Percentiles rank a stretch among this genome's conserved stretches.
Conservation (phyloP, 2,329 filamentous ascomycete species). For the Lecanicillium sp. region DNA sequence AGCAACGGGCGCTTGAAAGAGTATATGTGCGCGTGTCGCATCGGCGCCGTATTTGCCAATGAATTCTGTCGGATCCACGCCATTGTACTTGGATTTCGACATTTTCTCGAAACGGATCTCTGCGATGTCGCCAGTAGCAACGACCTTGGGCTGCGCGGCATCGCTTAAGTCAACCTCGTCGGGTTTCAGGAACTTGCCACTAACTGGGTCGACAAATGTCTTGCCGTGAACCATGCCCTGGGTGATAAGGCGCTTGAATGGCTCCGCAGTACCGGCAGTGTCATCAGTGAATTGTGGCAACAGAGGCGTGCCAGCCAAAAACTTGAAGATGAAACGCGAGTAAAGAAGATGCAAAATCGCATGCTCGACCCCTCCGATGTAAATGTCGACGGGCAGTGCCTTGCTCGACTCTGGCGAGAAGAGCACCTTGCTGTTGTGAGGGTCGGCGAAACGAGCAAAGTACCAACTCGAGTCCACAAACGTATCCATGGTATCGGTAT, state of each 20-base stretch:
- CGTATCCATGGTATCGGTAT: constrained; percentile 94
- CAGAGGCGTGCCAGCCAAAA: constrained; percentile 55
- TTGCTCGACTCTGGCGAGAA: constrained; percentile 56
- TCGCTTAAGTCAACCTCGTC: constrained; percentile 63
- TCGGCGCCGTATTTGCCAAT: constrained; percentile 75
- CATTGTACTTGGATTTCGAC: constrained; percentile 93
- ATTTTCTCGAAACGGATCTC: constrained; percentile 78
- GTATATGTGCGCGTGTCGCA: constrained; percentile 75
- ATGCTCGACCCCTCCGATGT: constrained; percentile 84
- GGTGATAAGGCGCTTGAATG: constrained; percentile 75
- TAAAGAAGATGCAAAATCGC: constrained; percentile 87
- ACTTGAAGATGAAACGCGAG: constrained; percentile 85
- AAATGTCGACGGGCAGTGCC: constrained; percentile 73
- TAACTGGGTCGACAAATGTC: constrained; percentile 70
- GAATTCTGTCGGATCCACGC: constrained; percentile 71
- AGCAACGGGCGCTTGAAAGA: constrained; percentile 80
- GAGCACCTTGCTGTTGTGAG: constrained; percentile 54
- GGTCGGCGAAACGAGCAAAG: constrained; percentile 72
- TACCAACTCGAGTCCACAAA: constrained; percentile 97
- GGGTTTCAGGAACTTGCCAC: constrained; percentile 69
- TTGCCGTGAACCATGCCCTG: constrained; percentile 93
- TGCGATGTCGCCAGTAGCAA: constrained; percentile 51
- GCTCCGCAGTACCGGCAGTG: constrained; percentile 50
- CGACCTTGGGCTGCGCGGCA: constrained; percentile 53
- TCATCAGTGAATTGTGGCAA: constrained; percentile 35